Evolutionary conservation across 208 protist genomes (phyloP), one percentile per base, ranked within the genome.

Genomic region (Leishmania braziliensis): DNA sequence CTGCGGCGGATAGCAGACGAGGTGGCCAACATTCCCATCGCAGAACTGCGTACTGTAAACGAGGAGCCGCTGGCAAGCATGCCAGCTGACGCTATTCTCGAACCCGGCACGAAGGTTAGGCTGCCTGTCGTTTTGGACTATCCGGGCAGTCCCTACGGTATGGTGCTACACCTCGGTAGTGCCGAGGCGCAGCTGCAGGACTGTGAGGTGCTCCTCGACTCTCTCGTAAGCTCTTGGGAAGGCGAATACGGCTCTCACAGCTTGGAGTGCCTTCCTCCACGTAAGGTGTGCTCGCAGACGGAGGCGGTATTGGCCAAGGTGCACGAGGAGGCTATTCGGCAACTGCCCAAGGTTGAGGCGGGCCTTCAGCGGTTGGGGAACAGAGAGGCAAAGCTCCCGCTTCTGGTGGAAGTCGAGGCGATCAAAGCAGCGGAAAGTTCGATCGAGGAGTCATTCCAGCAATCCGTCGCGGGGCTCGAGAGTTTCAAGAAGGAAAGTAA

Each of bases 21-120:
- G 36, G 70, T 86, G 16, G 81, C 76, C 56, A 20, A n/a, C 53
- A 75, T 81, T 46, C 16, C 90, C 2, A 63, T 97, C 23, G 53
- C 78, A 26, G 92, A 96, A 33, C 75, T 97, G 29, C 90, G 86
- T 26, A 71, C 69, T 6, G 77, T 92, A 43, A 97, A 97, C 80
- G 79, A 86, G 51, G 71, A 68, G 46, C 66, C 65, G 9, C 77
- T 97, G 4, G 82, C 81, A 46, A 73, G 56, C 53, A 60, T 86
- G 50, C 48, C 75, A 2, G 74, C 83, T 2, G 77, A 87, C 51
- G 82, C 79, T 62, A 76, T 77, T 5, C 77, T 96, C 29, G 86
- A 82, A 10, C 74, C 62, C 1, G 90, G 88, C n/a, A 94, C 90
- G 14, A 68, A 69, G 48, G 86, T 97, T 33, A 88, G 77, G 36